phyloP scores from a whole-genome alignment of 306 rosid genomes.

The Potentilla sterilis region DNA sequence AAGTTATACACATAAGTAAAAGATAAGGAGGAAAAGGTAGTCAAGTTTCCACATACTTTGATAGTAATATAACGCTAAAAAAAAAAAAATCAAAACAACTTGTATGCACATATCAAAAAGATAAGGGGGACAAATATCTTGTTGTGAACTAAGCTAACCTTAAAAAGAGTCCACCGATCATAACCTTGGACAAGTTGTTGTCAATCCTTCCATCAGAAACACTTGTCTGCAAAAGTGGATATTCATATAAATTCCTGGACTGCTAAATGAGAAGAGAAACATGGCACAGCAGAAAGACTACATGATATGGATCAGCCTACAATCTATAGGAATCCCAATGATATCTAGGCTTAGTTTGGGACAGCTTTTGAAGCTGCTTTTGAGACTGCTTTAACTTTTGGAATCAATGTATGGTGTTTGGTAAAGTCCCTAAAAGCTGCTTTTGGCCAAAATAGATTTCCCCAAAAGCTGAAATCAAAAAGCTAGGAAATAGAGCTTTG shows the following conservation, averaged over 20 bases:
- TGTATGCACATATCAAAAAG: background rate
- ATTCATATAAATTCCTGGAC: constrained; percentile 25
- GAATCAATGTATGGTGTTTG: too few relatives aligned
- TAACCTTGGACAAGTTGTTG: constrained; percentile 75
- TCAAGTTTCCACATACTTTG: background rate
- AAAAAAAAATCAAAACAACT: too few relatives aligned
- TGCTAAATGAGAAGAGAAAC: constrained; percentile 13
- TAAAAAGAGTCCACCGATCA: constrained; percentile 80
- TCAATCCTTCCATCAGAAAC: constrained; percentile 77
- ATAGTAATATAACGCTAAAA: background rate
- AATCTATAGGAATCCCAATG: background rate
- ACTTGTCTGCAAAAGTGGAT: constrained; percentile 65
- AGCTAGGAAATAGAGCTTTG: too few relatives aligned
- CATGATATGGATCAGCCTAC: background rate
- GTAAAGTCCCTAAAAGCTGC: too few relatives aligned
- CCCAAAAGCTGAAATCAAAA: too few relatives aligned
- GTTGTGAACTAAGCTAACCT: constrained; percentile 48
- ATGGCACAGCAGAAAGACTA: constrained; percentile 20
- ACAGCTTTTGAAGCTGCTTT: too few relatives aligned
- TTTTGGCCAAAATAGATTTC: too few relatives aligned
- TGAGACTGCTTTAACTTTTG: too few relatives aligned
- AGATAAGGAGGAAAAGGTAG: background rate
- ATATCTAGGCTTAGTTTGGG: too few relatives aligned
- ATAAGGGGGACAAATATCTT: background rate
- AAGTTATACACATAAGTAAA: background rate